Conservation (phyloP, 805 yeast genomes). For the Saturnispora kantuleensis region DNA sequence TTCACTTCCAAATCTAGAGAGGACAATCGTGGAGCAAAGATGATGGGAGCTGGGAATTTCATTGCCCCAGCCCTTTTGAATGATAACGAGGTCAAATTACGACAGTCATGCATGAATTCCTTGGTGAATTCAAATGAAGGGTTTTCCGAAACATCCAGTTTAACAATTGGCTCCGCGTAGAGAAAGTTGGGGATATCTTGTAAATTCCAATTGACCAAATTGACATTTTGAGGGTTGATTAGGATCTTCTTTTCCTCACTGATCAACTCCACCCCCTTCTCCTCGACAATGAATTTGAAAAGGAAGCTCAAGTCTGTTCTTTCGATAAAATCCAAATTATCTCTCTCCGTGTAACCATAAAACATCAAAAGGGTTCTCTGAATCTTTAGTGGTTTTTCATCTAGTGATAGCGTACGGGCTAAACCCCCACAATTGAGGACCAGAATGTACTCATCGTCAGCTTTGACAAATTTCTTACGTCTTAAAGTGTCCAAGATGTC, state of each 20-base stretch:
- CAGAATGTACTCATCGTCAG: slow-evolving; percentile 64
- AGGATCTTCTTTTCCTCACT: slow-evolving; percentile 28
- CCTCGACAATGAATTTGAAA: slow-evolving; percentile 74
- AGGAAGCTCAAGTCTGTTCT: slow-evolving; percentile 75
- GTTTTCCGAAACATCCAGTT: slow-evolving; percentile 74
- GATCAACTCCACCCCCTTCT: slow-evolving; percentile 38
- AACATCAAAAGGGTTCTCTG: slow-evolving; percentile 63
- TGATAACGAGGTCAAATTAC: slow-evolving; percentile 54
- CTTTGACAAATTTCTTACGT: slow-evolving; percentile 65
- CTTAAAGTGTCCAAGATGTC: slow-evolving; percentile 65
- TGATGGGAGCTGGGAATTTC: slow-evolving; percentile 62
- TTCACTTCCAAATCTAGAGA: slow-evolving; percentile 71
- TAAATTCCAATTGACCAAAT: slow-evolving; percentile 60
- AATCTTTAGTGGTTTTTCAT: slow-evolving; percentile 67
- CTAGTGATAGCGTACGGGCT: slow-evolving; percentile 59
- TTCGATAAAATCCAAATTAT: slow-evolving; percentile 67
- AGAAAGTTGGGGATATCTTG: slow-evolving; percentile 80
- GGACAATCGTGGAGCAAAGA: slow-evolving; percentile 57
- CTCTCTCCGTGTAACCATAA: slow-evolving; percentile 74
- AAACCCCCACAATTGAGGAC: slow-evolving; percentile 68
- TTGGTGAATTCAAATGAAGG: slow-evolving; percentile 77
- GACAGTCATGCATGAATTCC: slow-evolving; percentile 76
- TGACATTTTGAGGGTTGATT: slow-evolving; percentile 61
- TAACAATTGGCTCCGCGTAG: slow-evolving; percentile 72
- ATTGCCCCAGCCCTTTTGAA: slow-evolving; percentile 68